Evolutionary conservation across 148 eudicot species (phyloP).

Genomic region (Rhododendron molle): DNA sequence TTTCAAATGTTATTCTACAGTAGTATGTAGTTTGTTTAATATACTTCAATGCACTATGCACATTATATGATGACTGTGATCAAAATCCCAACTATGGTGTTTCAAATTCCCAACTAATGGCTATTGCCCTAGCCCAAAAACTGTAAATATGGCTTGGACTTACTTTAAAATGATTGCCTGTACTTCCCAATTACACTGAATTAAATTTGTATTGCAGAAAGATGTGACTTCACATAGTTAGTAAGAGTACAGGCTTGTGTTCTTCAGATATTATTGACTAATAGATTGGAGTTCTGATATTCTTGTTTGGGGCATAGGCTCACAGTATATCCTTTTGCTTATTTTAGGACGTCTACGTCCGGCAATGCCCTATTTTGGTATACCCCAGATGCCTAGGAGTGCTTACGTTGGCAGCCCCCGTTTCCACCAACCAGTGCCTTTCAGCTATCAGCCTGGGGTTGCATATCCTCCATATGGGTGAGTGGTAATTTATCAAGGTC

Average conservation of each 20-base stretch:
- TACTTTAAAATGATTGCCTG: neutral
- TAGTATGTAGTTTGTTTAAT: neutral
- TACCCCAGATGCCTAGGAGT: conserved; percentile 20
- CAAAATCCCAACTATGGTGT: neutral
- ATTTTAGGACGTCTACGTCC: conserved; percentile 17
- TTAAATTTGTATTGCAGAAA: neutral
- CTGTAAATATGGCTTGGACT: neutral
- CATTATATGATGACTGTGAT: neutral
- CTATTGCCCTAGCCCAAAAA: neutral
- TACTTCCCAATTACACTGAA: neutral
- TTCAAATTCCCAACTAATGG: neutral
- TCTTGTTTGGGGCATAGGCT: neutral
- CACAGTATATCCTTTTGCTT: neutral
- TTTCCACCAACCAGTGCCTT: conserved; percentile 19
- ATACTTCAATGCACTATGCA: neutral
- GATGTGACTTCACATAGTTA: neutral
- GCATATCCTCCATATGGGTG: conserved; percentile 27
- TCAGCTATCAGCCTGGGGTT: conserved; percentile 23
- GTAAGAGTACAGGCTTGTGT: neutral
- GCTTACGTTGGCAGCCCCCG: conserved; percentile 19
- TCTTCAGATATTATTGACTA: neutral
- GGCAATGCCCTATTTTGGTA: conserved; percentile 14
- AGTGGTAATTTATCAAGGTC: conserved; percentile 1
- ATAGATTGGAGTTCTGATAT: neutral
- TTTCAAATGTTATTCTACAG: neutral